Evolutionary conservation across 1,284 basidiomycete genomes (phyloP).

Genomic region (Malassezia dermatis): DNA sequence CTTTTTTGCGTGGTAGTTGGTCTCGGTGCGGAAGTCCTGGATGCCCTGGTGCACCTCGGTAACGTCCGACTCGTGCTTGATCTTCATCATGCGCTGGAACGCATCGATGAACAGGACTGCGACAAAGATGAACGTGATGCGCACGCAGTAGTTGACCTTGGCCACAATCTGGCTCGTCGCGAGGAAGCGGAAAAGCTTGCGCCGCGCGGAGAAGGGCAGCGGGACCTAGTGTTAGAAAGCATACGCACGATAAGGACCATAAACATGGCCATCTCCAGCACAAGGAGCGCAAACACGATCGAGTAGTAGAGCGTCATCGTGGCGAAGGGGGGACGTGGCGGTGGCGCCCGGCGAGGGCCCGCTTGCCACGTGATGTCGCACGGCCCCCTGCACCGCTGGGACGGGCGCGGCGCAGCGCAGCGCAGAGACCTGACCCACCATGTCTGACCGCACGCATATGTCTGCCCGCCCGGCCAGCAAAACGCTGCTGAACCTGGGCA

Average conservation of each 20-base stretch:
- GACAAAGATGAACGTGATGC: conserved; percentile 91
- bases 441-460: conserved; percentile 33
- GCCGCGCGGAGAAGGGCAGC: conserved; percentile 63
- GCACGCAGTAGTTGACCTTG: conserved; percentile 57
- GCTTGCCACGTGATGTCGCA: background rate
- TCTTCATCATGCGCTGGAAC: conserved; percentile 80
- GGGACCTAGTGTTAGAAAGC: conserved; percentile 50
- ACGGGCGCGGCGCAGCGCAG: background rate
- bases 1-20: conserved; percentile 70
- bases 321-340: background rate
- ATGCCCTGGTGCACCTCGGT: conserved; percentile 58
- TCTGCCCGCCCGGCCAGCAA: conserved; percentile 43
- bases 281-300: conserved; percentile 43
- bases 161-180: conserved; percentile 50
- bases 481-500: conserved; percentile 46
- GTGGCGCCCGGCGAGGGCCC: background rate
- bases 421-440: conserved; percentile 1
- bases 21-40: conserved; percentile 66
- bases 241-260: conserved; percentile 38
- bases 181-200: conserved; percentile 65
- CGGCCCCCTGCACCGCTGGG: background rate
- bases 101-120: conserved; percentile 73
- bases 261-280: conserved; percentile 46
- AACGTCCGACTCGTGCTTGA: conserved; percentile 63
- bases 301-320: conserved; percentile 46